A percentile compares a stretch with the other conserved stretches of the same genome.
These are phyloP conservation scores for Chaetomiaceae sp. DNA, from an alignment of 2,329 filamentous ascomycete genomes.

Conservation along the genomic window DNA sequence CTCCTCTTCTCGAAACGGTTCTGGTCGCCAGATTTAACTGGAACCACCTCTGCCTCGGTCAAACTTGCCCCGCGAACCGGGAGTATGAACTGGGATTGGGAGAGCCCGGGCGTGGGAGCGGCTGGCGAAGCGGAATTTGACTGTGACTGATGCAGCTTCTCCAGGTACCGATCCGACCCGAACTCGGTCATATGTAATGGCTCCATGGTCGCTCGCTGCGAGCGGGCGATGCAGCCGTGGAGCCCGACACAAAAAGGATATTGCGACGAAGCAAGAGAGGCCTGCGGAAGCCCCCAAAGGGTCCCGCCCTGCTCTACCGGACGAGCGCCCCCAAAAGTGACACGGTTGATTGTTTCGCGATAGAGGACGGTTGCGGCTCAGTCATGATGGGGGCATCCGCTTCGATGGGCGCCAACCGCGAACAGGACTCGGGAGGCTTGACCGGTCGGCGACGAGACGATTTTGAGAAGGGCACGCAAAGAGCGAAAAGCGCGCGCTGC, in stretches of 20 bases:
- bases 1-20: slow-evolving; percentile 30
- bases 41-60: slow-evolving; percentile 18
- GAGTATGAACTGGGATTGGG: slow-evolving; percentile 28
- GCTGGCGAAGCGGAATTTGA: slow-evolving; percentile 31
- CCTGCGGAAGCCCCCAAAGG: slow-evolving; percentile 11
- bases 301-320: slow-evolving; percentile 20
- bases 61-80: slow-evolving; percentile 26
- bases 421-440: neutral
- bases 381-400: slow-evolving; percentile 33
- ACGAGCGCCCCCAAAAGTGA: slow-evolving; percentile 14
- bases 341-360: slow-evolving; percentile 21
- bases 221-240: slow-evolving; percentile 20
- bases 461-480: neutral
- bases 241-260: slow-evolving; percentile 18
- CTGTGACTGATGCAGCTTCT: slow-evolving; percentile 54
- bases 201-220: slow-evolving; percentile 43
- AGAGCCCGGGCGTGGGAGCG: neutral
- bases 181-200: slow-evolving; percentile 61
- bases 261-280: slow-evolving; percentile 1
- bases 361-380: slow-evolving; percentile 26
- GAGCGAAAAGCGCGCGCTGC: neutral
- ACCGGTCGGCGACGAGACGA: neutral
- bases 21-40: slow-evolving; percentile 23
- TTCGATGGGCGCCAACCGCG: neutral
- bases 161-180: slow-evolving; percentile 60